These are phyloP conservation scores for Saccharomycopsis javanensis DNA, from an alignment of 805 yeast genomes.

Conservation along the genomic window DNA sequence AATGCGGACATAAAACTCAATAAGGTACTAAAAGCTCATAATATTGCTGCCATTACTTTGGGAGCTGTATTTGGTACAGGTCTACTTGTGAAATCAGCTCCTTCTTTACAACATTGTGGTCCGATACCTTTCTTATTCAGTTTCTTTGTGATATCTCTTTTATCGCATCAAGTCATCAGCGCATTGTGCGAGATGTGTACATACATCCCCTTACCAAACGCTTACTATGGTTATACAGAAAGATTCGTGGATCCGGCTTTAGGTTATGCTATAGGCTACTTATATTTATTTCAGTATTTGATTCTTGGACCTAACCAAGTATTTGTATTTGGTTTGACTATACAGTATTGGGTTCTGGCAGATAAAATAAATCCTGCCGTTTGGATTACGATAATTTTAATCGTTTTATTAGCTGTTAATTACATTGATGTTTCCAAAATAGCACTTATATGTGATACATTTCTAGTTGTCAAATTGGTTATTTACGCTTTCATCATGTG, in stretches of 20 bases:
- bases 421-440: slow-evolving; percentile 47
- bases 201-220: slow-evolving; percentile 56
- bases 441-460: slow-evolving; percentile 28
- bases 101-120: slow-evolving; percentile 54
- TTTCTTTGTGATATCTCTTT: slow-evolving; percentile 27
- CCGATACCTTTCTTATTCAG: slow-evolving; percentile 62
- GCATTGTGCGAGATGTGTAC: slow-evolving; percentile 75
- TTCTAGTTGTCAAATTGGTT: slow-evolving; percentile 30
- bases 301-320: slow-evolving; percentile 43
- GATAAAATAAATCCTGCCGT: slow-evolving; percentile 36
- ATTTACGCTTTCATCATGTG: slow-evolving; percentile 31
- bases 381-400: slow-evolving; percentile 42
- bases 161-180: slow-evolving; percentile 14
- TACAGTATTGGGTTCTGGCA: slow-evolving; percentile 39
- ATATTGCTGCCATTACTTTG: slow-evolving; percentile 17
- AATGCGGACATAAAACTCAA: slow-evolving; percentile 1
- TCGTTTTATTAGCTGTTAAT: slow-evolving; percentile 37
- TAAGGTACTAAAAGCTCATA: slow-evolving; percentile 14
- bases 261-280: slow-evolving; percentile 57
- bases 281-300: slow-evolving; percentile 44
- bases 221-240: slow-evolving; percentile 53
- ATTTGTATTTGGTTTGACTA: slow-evolving; percentile 45
- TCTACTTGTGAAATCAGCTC: slow-evolving; percentile 65
- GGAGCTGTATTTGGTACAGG: slow-evolving; percentile 55
- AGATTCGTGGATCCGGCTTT: slow-evolving; percentile 49